Evolutionary conservation across 1,284 basidiomycete species (phyloP), one percentile per base, ranked within the genome.

Genomic region (Apiotrichum sp.): DNA sequence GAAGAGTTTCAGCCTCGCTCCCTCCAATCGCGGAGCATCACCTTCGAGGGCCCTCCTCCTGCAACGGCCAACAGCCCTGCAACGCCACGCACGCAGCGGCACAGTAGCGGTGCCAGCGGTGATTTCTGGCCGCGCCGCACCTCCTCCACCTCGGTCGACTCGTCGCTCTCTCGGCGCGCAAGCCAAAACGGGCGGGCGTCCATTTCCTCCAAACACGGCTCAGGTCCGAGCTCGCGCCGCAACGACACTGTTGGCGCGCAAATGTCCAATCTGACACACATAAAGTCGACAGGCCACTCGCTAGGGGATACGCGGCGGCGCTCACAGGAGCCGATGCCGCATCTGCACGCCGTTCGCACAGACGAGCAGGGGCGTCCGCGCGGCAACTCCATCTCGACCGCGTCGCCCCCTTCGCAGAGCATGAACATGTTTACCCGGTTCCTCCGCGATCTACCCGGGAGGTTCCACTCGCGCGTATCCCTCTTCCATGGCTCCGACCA

Each of bases 371-470:
- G 22, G 22, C 22, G 22, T 22, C 22, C 22, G 22, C 36, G 47
- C 16, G 35, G 3, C 9, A 6, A 16, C 47, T 16, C 16, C 4
- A 16, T 4, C 36, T 32, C 4, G 22, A 38, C 38, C 13, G 8
- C 2, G 38, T 10, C 39, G 49, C 11, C 29, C 32, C 32, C 45
- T 11, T 31, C 47, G 46, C 33, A 45, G 35, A 29, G 22, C 35
- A 16, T 49, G 9, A 48, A 38, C n/a, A 42, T 47, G 4, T 65
- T 74, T 36, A 55, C 63, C 33, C 62, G 61, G 31, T 73, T 71
- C 54, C 50, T 74, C 35, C 58, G 62, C 46, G 70, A 69, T 16
- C 42, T 74, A 3, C 71, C 71, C 3, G 56, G 64, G 10, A 62
- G 64, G 54, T 56, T 74, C 47, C 71, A 71, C 47, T 50, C 50